Percentiles rank a stretch among this genome's conserved stretches.
These are phyloP conservation scores for Baeospora myosura DNA, from an alignment of 1,284 basidiomycete species.

Conservation along the genomic window DNA sequence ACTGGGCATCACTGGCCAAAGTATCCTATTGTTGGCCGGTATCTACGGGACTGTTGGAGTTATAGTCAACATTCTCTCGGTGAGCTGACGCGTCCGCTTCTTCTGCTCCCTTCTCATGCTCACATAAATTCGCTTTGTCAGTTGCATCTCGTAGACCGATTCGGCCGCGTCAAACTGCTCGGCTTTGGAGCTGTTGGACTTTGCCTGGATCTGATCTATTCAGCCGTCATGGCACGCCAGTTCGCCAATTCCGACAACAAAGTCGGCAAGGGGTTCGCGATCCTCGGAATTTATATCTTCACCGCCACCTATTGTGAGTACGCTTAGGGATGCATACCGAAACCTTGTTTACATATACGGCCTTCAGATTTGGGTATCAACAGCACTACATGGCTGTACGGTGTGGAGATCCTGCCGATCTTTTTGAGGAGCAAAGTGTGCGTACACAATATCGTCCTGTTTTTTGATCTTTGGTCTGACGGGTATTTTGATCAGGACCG, in stretches of 20 bases:
- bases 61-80: constrained; percentile 9
- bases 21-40: constrained; percentile 11
- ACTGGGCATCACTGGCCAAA: constrained; percentile 13
- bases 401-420: constrained; percentile 14
- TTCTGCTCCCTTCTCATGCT: too few relatives aligned
- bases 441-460: not conserved
- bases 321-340: not conserved
- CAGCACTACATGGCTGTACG: constrained; percentile 16
- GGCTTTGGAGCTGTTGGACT: constrained; percentile 8
- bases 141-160: constrained; percentile 9
- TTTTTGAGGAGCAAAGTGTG: constrained; percentile 14
- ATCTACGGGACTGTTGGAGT: constrained; percentile 13
- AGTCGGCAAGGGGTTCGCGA: constrained; percentile 14
- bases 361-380: constrained; percentile 12
- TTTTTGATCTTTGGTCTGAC: not conserved
- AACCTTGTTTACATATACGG: not conserved
- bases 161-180: constrained; percentile 13
- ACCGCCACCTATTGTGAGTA: constrained; percentile 14
- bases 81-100: constrained; percentile 1
- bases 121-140: not conserved
- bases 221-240: constrained; percentile 13
- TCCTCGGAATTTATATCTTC: constrained; percentile 16
- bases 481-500: constrained; percentile 9
- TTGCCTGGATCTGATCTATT: constrained; percentile 13
- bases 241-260: constrained; percentile 12